Evolutionary conservation across 257 asterid species (phyloP).

Genomic region (Ophiorrhiza pumila): DNA sequence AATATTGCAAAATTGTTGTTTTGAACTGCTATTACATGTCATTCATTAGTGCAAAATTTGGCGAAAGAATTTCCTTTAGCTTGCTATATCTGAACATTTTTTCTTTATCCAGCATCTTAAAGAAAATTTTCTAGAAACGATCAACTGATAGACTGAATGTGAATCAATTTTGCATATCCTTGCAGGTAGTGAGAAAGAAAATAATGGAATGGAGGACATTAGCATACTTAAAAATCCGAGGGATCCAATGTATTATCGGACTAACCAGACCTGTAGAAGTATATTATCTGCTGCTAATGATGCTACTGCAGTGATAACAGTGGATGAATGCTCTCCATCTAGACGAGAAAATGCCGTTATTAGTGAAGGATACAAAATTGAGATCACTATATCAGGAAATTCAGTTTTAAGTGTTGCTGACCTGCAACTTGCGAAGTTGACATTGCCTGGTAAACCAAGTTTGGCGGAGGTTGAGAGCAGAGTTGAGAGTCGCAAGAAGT

Average conservation of each 20-base stretch:
- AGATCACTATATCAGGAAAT: constrained; percentile 45
- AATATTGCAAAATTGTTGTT: background rate
- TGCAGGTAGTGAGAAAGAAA: constrained; percentile 45
- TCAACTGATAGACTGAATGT: background rate
- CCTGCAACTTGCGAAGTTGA: constrained; percentile 39
- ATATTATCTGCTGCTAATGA: constrained; percentile 29
- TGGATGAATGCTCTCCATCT: constrained; percentile 33
- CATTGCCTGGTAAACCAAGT: constrained; percentile 38
- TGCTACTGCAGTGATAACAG: constrained; percentile 31
- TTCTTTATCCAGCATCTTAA: background rate
- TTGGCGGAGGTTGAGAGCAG: constrained; percentile 37
- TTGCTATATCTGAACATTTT: background rate
- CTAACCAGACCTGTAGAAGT: constrained; percentile 18
- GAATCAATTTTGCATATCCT: background rate
- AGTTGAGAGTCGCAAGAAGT: constrained; percentile 32
- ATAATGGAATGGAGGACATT: constrained; percentile 18
- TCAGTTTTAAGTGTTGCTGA: constrained; percentile 35
- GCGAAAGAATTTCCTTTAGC: background rate
- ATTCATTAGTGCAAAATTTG: background rate
- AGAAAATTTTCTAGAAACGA: background rate
- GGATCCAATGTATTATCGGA: constrained; percentile 28
- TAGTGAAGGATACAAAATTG: constrained; percentile 47
- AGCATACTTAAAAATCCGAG: constrained; percentile 27
- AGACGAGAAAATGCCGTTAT: constrained; percentile 42
- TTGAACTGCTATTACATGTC: background rate